phyloP scores from a whole-genome alignment of 768 basidiomycete species.

The Pholiota molesta region DNA sequence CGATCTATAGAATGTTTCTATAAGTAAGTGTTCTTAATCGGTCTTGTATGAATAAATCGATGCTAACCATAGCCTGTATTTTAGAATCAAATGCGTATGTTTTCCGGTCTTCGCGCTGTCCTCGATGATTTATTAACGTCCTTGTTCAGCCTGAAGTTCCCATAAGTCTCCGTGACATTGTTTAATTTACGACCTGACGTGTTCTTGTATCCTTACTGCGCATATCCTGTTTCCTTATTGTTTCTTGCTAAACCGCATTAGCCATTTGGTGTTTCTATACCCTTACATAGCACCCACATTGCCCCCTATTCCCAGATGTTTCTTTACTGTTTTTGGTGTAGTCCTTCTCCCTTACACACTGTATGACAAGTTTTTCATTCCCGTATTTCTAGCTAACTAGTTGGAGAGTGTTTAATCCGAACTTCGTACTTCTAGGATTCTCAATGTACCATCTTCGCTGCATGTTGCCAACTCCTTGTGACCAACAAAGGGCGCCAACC shows the following conservation, averaged over 20 bases:
- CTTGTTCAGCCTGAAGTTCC: constrained; percentile 82
- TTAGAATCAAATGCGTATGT: constrained; percentile 88
- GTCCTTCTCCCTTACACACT: constrained; percentile 53
- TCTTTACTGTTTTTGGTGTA: constrained; percentile 58
- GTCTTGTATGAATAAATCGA: neutral
- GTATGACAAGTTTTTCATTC: constrained; percentile 61
- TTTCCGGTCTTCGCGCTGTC: neutral
- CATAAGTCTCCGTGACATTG: constrained; percentile 86
- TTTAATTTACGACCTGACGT: constrained; percentile 58
- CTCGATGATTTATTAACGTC: constrained; percentile 23
- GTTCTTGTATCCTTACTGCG: constrained; percentile 86
- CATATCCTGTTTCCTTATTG: constrained; percentile 38
- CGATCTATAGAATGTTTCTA: constrained; percentile 99
- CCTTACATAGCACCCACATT: constrained; percentile 53
- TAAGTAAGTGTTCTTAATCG: constrained; percentile 53
- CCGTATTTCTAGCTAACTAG: constrained; percentile 40
- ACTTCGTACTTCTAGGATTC: constrained; percentile 66
- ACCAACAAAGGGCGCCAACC: constrained; percentile 68
- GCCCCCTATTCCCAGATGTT: constrained; percentile 53
- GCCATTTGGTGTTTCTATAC: constrained; percentile 71
- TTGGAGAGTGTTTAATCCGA: constrained; percentile 49
- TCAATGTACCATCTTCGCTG: constrained; percentile 92
- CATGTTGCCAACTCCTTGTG: constrained; percentile 74
- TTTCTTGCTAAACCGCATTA: constrained; percentile 50
- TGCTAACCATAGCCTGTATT: constrained; percentile 9